These are phyloP conservation scores for Pseudocercospora crystallina DNA, from an alignment of 2,329 filamentous ascomycete genomes.

Conservation along the genomic window DNA sequence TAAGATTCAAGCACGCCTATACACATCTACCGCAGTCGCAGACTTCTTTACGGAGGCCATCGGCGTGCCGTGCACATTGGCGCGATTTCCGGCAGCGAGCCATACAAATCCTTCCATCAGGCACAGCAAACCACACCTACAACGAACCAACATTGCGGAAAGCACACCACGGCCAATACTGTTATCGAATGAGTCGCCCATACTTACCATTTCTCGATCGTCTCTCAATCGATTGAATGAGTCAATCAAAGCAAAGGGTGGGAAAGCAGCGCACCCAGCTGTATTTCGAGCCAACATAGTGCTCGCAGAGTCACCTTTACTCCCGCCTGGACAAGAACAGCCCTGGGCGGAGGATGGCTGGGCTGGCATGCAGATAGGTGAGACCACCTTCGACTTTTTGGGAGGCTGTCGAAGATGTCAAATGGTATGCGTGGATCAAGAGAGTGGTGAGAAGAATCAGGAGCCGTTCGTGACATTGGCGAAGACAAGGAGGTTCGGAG, in stretches of 20 bases:
- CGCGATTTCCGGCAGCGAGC: constrained; percentile 68
- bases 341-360: constrained; percentile 82
- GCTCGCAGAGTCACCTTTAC: constrained; percentile 54
- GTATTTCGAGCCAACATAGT: constrained; percentile 90
- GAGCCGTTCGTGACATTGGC: constrained; percentile 88
- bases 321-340: constrained; percentile 46
- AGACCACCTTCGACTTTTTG: constrained; percentile 62
- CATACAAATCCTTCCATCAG: constrained; percentile 61
- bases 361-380: constrained; percentile 66
- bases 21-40: constrained; percentile 65
- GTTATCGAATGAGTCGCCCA: constrained; percentile 90
- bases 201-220: constrained; percentile 76
- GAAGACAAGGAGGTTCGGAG: constrained; percentile 79
- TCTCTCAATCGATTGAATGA: constrained; percentile 78
- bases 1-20: constrained; percentile 67
- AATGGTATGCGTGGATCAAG: constrained; percentile 93
- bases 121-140: constrained; percentile 69
- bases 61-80: constrained; percentile 77
- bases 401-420: constrained; percentile 87
- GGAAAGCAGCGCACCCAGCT: constrained; percentile 65
- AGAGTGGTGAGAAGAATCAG: constrained; percentile 71
- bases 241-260: constrained; percentile 63
- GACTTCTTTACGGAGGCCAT: constrained; percentile 75
- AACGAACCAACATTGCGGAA: constrained; percentile 24
- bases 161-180: constrained; percentile 61